Evolutionary conservation across 106 monocot genomes (phyloP).

Genomic region (Agapanthus africanus): DNA sequence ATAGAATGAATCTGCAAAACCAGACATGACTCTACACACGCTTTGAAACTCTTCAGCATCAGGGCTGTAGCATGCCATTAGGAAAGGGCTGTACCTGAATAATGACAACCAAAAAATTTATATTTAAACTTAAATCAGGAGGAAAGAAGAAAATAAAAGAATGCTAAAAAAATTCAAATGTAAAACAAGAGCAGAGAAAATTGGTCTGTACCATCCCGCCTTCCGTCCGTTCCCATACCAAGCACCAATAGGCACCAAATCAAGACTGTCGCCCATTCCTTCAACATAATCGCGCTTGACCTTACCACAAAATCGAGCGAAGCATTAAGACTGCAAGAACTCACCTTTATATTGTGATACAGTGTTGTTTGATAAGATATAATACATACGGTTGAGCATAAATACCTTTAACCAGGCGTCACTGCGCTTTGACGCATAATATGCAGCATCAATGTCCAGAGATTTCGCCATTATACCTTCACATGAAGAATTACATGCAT

Average conservation of each 20-base stretch:
- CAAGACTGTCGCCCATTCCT: constrained; percentile 78
- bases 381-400: too few relatives aligned
- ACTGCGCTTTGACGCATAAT: constrained; percentile 82
- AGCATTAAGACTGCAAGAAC: too few relatives aligned
- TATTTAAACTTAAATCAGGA: neutral
- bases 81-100: constrained; percentile 96
- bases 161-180: constrained; percentile 5
- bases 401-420: constrained; percentile 91
- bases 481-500: constrained; percentile 77
- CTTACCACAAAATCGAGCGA: too few relatives aligned
- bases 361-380: too few relatives aligned
- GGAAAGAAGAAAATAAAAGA: neutral
- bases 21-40: constrained; percentile 95
- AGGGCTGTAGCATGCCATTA: constrained; percentile 94
- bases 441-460: constrained; percentile 77
- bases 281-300: constrained; percentile 96
- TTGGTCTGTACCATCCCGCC: constrained; percentile 70
- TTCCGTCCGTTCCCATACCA: constrained; percentile 98
- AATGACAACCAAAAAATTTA: neutral
- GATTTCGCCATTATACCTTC: constrained; percentile 93
- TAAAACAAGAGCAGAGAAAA: constrained; percentile 1
- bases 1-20: constrained; percentile 93
- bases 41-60: constrained; percentile 90
- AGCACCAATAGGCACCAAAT: constrained; percentile 95
- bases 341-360: too few relatives aligned